Percentiles rank a stretch among this genome's conserved stretches.
These are phyloP conservation scores for Tetracladium maxilliforme DNA, from an alignment of 2,329 filamentous ascomycete genomes.

Conservation along the genomic window DNA sequence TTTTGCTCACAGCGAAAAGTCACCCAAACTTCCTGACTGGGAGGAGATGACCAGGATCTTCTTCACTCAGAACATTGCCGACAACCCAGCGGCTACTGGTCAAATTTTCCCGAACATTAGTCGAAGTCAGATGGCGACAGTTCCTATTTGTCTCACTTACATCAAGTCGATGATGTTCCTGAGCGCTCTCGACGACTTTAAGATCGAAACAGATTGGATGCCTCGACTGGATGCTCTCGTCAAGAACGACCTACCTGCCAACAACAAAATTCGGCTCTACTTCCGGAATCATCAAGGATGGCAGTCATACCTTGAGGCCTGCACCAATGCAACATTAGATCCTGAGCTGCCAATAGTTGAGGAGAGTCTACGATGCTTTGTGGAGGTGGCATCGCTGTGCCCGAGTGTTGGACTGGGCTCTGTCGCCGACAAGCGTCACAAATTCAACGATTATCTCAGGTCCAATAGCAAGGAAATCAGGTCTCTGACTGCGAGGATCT, in stretches of 20 bases:
- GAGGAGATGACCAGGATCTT: constrained; percentile 30
- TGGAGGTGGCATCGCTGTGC: constrained; percentile 33
- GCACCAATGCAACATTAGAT: too few relatives aligned
- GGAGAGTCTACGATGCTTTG: constrained; percentile 35
- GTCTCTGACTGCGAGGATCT: constrained; percentile 48
- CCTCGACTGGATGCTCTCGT: constrained; percentile 59
- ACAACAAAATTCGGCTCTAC: too few relatives aligned
- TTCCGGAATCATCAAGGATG: too few relatives aligned
- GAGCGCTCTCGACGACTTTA: constrained; percentile 26
- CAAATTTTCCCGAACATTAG: constrained; percentile 4
- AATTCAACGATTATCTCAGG: too few relatives aligned
- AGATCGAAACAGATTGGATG: constrained; percentile 72
- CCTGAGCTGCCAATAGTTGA: too few relatives aligned
- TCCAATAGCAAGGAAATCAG: constrained; percentile 62
- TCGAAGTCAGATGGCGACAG: constrained; percentile 4
- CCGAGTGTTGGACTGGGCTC: constrained; percentile 36
- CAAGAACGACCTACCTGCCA: too few relatives aligned
- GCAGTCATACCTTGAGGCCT: too few relatives aligned
- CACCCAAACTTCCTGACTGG: constrained; percentile 30
- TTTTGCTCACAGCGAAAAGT: constrained; percentile 8
- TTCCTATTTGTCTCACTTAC: too few relatives aligned
- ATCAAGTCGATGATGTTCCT: constrained; percentile 36
- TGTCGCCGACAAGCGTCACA: too few relatives aligned
- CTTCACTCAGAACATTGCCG: constrained; percentile 26
- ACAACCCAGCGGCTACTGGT: constrained; percentile 6